Conservation (phyloP, 1,139 yeast genomes). For the Pichia sp. region DNA sequence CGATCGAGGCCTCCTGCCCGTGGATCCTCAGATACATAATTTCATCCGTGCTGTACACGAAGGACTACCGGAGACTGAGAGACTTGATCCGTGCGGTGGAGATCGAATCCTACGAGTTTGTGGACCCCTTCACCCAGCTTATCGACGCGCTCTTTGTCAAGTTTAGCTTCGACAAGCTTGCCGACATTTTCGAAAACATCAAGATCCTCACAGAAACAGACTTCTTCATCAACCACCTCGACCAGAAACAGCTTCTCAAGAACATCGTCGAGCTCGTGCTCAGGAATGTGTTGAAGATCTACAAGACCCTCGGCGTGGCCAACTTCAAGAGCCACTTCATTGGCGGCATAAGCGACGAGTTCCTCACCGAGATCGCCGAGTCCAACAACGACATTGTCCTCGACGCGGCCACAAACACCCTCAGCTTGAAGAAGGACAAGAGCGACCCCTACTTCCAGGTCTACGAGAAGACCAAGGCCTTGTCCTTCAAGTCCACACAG, state of each 20-base stretch:
- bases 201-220: conserved; percentile 47
- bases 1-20: conserved; percentile 64
- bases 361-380: conserved; percentile 12
- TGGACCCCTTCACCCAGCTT: conserved; percentile 56
- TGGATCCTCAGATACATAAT: conserved; percentile 61
- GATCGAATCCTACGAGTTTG: conserved; percentile 58
- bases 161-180: conserved; percentile 52
- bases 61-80: conserved; percentile 45
- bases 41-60: conserved; percentile 49
- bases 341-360: conserved; percentile 9
- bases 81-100: conserved; percentile 53
- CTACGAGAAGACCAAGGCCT: conserved; percentile 57
- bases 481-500: conserved; percentile 54
- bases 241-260: conserved; percentile 21
- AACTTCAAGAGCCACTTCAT: conserved; percentile 20
- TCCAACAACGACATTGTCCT: conserved; percentile 13
- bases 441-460: conserved; percentile 52
- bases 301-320: conserved; percentile 22
- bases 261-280: conserved; percentile 25
- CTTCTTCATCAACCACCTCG: conserved; percentile 45
- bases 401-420: neutral
- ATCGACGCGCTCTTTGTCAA: conserved; percentile 51
- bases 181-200: conserved; percentile 43
- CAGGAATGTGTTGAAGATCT: conserved; percentile 27
- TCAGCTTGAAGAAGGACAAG: conserved; percentile 46